Evolutionary conservation across 2,329 filamentous ascomycete genomes (phyloP).

Genomic region (Colletotrichum kahawae): DNA sequence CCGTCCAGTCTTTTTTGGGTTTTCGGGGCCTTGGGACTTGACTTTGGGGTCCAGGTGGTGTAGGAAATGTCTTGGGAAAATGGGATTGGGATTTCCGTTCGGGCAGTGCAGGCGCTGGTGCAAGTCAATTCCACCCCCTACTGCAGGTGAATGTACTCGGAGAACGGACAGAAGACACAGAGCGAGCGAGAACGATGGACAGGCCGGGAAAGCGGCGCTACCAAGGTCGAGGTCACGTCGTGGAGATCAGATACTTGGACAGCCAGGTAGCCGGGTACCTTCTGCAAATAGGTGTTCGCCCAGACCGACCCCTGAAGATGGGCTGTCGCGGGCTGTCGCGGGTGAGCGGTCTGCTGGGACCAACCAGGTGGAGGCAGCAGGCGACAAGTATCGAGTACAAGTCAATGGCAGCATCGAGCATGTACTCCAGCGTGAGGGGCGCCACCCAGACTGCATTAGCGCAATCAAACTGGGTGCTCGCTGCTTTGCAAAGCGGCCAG

Average conservation of each 20-base stretch:
- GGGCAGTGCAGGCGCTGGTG: neutral
- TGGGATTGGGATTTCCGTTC: neutral
- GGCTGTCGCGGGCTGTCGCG: neutral
- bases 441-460: conserved; percentile 19
- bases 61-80: neutral
- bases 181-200: conserved; percentile 8
- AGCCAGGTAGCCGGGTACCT: conserved; percentile 2
- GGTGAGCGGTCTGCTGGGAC: neutral
- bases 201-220: conserved; percentile 10
- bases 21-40: neutral
- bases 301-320: neutral
- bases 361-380: neutral
- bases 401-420: neutral
- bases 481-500: conserved; percentile 12
- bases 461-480: conserved; percentile 18
- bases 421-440: neutral
- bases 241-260: conserved; percentile 14
- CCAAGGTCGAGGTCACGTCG: conserved; percentile 13
- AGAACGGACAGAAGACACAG: conserved; percentile 9
- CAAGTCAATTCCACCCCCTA: neutral
- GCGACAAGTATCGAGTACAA: conserved; percentile 2
- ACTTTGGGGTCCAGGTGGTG: neutral
- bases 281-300: neutral
- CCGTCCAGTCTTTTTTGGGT: neutral
- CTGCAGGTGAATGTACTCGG: neutral